Conservation (phyloP, 352 stramenopile species). For the Phytophthora palmivora region DNA sequence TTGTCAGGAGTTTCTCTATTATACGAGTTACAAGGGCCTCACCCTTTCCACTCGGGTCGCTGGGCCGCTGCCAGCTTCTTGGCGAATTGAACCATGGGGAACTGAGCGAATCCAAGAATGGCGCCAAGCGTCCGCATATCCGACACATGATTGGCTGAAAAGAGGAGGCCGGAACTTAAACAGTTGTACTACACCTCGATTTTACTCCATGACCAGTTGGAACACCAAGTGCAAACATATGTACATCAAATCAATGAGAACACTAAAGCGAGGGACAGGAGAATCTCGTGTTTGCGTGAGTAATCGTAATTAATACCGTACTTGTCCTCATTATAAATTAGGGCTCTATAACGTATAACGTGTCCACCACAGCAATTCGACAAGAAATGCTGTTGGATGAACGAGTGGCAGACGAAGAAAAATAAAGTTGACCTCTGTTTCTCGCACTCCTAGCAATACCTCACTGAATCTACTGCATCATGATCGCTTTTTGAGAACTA, state of each 20-base stretch:
- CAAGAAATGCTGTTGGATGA: too few relatives aligned
- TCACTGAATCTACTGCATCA: conserved; percentile 32
- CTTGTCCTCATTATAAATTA: too few relatives aligned
- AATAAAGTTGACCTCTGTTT: conserved; percentile 32
- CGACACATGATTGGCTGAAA: conserved; percentile 11
- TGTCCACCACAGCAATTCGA: too few relatives aligned
- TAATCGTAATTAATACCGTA: too few relatives aligned
- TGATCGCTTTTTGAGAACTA: conserved; percentile 35
- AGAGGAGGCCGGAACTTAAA: too few relatives aligned
- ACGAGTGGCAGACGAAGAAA: conserved; percentile 9
- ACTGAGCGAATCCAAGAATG: conserved; percentile 11
- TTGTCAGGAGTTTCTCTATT: conserved; percentile 2
- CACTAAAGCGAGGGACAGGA: not conserved
- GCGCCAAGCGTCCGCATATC: conserved; percentile 4
- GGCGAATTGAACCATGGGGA: conserved; percentile 82
- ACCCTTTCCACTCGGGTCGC: conserved; percentile 80
- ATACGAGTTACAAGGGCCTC: conserved; percentile 7
- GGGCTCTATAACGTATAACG: too few relatives aligned
- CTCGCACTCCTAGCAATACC: conserved; percentile 20
- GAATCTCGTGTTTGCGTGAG: conserved; percentile 8
- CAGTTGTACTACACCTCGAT: not conserved
- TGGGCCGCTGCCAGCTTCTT: conserved; percentile 82
- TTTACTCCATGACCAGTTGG: not conserved
- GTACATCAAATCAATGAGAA: too few relatives aligned
- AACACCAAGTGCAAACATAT: not conserved